phyloP scores from a whole-genome alignment of 306 rosid genomes.

The Quercus aquifolioides region DNA sequence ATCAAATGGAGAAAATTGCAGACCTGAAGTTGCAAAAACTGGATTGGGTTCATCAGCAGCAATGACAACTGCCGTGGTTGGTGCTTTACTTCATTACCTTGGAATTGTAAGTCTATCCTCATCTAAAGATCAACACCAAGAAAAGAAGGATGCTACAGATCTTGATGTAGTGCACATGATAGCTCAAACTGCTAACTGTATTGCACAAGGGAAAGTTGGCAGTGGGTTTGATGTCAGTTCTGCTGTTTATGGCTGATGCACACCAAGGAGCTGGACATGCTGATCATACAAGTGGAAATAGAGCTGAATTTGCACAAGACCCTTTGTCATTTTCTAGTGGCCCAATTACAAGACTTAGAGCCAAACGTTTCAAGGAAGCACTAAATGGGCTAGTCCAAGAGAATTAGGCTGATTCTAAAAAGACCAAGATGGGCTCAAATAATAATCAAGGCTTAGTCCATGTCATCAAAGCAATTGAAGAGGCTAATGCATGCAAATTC shows the following conservation, averaged over 20 bases:
- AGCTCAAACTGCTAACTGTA: slow-evolving; percentile 93
- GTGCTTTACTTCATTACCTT: slow-evolving; percentile 88
- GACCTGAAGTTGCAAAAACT: slow-evolving; percentile 98
- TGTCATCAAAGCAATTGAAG: too few relatives aligned
- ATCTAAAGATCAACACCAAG: slow-evolving; percentile 31
- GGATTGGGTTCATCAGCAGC: slow-evolving; percentile 98
- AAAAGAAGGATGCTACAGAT: slow-evolving; percentile 42
- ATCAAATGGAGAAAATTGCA: slow-evolving; percentile 51
- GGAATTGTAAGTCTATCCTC: slow-evolving; percentile 65
- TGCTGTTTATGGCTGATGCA: slow-evolving; percentile 95
- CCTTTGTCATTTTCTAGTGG: too few relatives aligned
- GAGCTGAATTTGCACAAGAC: too few relatives aligned
- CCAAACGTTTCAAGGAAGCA: too few relatives aligned
- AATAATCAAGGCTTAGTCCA: too few relatives aligned
- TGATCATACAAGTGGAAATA: too few relatives aligned
- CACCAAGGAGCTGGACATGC: too few relatives aligned
- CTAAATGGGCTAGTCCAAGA: too few relatives aligned
- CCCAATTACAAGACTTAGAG: too few relatives aligned
- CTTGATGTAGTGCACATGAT: slow-evolving; percentile 80
- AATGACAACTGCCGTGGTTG: slow-evolving; percentile 96
- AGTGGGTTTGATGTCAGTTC: slow-evolving; percentile 98
- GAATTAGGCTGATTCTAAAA: too few relatives aligned
- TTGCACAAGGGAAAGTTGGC: slow-evolving; percentile 98
- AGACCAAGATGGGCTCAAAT: too few relatives aligned
- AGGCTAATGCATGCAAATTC: too few relatives aligned